Evolutionary conservation across 805 yeast species (phyloP).

Genomic region (Jamesozyma spencerorum): DNA sequence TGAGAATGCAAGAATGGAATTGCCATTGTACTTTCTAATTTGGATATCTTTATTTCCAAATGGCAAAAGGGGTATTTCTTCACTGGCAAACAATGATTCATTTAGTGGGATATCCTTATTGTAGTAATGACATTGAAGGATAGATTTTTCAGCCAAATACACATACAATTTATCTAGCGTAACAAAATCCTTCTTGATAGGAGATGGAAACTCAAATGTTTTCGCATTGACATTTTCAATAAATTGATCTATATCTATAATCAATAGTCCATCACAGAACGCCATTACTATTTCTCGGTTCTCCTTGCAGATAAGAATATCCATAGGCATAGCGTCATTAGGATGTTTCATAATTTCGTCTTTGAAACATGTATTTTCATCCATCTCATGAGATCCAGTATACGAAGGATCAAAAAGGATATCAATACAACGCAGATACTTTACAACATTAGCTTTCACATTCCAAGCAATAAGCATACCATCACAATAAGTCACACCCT

Average conservation of each 20-base stretch:
- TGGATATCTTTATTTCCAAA: slow-evolving; percentile 1
- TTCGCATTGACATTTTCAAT: too few relatives aligned
- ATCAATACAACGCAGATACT: slow-evolving; percentile 2
- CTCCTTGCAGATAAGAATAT: too few relatives aligned
- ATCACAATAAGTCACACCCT: not conserved
- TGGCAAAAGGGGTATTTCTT: not conserved
- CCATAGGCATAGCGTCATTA: not conserved
- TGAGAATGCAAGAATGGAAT: slow-evolving; percentile 2
- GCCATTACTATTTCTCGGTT: too few relatives aligned
- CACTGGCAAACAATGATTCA: too few relatives aligned
- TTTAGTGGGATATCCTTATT: too few relatives aligned
- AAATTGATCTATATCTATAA: too few relatives aligned
- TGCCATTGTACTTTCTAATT: not conserved
- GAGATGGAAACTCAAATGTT: too few relatives aligned
- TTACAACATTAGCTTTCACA: not conserved
- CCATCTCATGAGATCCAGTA: not conserved
- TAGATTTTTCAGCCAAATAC: slow-evolving; percentile 1
- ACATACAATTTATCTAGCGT: not conserved
- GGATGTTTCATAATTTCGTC: not conserved
- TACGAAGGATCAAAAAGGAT: too few relatives aligned
- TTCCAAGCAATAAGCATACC: slow-evolving; percentile 4
- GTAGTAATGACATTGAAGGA: not conserved
- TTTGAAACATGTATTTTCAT: not conserved
- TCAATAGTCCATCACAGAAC: too few relatives aligned
- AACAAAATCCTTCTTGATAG: slow-evolving; percentile 1